Conservation (phyloP, 2,329 filamentous ascomycete species). For the Botrytis fragariae region DNA sequence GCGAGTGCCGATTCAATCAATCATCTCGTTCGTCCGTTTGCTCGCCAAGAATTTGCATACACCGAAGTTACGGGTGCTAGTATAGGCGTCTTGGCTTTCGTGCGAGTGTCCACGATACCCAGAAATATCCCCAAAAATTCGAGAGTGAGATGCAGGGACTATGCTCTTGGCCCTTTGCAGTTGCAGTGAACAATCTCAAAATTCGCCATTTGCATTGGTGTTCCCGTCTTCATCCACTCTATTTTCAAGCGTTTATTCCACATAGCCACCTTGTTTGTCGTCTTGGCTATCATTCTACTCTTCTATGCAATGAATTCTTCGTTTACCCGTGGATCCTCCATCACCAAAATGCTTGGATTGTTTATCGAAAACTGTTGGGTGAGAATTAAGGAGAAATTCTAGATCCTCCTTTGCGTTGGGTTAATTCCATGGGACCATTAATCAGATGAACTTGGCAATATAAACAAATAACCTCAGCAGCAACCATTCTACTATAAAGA, state of each 20-base stretch:
- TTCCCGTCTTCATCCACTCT: background rate
- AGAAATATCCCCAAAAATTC: background rate
- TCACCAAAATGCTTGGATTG: background rate
- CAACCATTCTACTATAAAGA: constrained; percentile 11
- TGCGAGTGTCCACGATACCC: background rate
- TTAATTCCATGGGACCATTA: background rate
- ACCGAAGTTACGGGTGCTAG: background rate
- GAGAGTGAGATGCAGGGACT: background rate
- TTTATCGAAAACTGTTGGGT: background rate
- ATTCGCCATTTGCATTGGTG: background rate
- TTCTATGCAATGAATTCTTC: background rate
- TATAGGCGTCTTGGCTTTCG: background rate
- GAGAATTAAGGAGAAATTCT: background rate
- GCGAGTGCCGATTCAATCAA: background rate
- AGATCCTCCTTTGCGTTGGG: constrained; percentile 1
- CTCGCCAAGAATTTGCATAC: background rate
- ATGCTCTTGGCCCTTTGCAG: background rate
- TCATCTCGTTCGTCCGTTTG: background rate
- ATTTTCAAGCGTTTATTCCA: background rate
- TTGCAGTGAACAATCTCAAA: background rate
- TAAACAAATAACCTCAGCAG: background rate
- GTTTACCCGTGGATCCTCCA: background rate
- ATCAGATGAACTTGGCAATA: constrained; percentile 5
- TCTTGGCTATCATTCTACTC: background rate
- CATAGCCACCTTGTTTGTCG: background rate